Conservation (phyloP, 2,329 filamentous ascomycete genomes). For the Cryphonectria carpinicola region DNA sequence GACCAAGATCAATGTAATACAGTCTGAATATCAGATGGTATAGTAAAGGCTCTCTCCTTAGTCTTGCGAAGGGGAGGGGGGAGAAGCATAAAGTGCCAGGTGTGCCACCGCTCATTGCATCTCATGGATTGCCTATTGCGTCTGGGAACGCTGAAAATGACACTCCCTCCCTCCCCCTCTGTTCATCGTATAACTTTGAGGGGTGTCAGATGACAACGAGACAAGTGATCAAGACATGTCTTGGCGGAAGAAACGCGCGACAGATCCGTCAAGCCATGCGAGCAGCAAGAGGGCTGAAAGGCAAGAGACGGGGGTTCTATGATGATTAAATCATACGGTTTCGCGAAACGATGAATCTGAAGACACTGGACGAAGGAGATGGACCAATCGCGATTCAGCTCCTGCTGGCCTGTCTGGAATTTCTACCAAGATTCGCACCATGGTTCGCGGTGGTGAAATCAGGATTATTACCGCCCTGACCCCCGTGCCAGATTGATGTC, state of each 20-base stretch:
- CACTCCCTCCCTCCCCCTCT: background rate
- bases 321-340: background rate
- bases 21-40: background rate
- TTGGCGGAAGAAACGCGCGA: background rate
- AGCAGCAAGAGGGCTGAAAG: background rate
- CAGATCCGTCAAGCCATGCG: background rate
- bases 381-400: background rate
- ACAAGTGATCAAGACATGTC: background rate
- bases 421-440: background rate
- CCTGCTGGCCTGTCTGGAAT: background rate
- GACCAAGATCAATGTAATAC: background rate
- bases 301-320: background rate
- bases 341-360: background rate
- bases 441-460: background rate
- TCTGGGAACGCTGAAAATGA: background rate
- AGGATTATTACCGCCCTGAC: conserved; percentile 4
- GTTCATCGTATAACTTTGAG: conserved; percentile 10
- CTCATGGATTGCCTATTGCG: background rate
- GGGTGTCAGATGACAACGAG: conserved; percentile 2
- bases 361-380: background rate
- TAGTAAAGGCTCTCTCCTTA: background rate
- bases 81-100: background rate
- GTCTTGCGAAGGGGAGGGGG: background rate
- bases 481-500: conserved; percentile 16
- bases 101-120: background rate